Evolutionary conservation across 2,329 filamentous ascomycete species (phyloP), one percentile per base, ranked within the genome.

Genomic region (Orbilia quercus): DNA sequence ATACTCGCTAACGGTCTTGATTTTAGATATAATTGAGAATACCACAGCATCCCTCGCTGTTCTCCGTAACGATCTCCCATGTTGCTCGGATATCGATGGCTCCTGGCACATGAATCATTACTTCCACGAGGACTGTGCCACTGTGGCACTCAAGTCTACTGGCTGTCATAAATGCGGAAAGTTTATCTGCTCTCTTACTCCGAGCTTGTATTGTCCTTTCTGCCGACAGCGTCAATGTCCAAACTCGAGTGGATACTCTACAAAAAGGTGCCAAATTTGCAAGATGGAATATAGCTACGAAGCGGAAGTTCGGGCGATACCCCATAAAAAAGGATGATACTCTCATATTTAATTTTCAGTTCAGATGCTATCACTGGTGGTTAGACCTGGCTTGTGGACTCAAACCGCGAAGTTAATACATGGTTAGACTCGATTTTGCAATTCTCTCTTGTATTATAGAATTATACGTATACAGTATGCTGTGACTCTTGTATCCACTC

Each of bases 191-290:
- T 44, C 34, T 45, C 18, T 20, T 2, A 45, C 64, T 23, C 45
- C 67, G 7, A 64, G 40, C 7, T 14, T 59, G 2, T 31, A 44
- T 28, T 65, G 67, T 14, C 59, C 59, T 5, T 38, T 6, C 3
- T 64, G 59, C 12, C 18, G 20, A n/a, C 34, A 7, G 1, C 58
- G 66, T 16, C 66, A 72, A 23, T 72, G 66, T n/a, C 55, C 66
- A 2, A 42, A 53, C 12, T 51, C 50, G 2, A 4, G 38, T 1
- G 47, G 54, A 1, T 73, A 73, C 23, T 18, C 9, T 3, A 18
- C 47, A 11, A 23, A 47, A 7, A 50, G 36, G 11, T 73, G 69
- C 22, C 69, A 73, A 28, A 28, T 54, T 31, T 73, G 69, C 20
- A 55, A 48, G 9, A 50, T 20, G 25, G 60, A 73, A 25, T 66